These are phyloP conservation scores for Marasmius fiardii DNA, from an alignment of 1,284 basidiomycete species.

Conservation along the genomic window DNA sequence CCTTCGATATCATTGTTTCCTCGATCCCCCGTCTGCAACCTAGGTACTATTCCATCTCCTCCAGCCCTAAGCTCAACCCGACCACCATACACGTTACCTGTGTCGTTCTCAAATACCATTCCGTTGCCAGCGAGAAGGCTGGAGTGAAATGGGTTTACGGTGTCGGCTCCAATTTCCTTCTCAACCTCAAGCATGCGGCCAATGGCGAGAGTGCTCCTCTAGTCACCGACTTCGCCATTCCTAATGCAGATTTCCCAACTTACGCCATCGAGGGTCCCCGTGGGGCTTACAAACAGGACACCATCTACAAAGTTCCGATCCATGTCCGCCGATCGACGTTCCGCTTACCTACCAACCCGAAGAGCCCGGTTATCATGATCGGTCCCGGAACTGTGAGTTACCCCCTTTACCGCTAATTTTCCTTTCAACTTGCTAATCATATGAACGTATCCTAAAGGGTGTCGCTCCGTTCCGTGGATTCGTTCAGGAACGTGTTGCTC, in stretches of 20 bases:
- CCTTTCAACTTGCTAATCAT: constrained; percentile 9
- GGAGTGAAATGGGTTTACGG: constrained; percentile 74
- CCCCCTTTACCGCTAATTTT: not conserved
- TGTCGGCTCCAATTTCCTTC: constrained; percentile 87
- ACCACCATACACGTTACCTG: constrained; percentile 91
- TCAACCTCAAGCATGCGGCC: constrained; percentile 83
- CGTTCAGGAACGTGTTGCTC: constrained; percentile 94
- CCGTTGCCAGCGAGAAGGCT: constrained; percentile 50
- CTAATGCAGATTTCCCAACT: constrained; percentile 50
- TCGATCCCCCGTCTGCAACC: constrained; percentile 92
- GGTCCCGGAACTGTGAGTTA: constrained; percentile 91
- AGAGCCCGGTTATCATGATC: constrained; percentile 98
- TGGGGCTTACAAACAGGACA: constrained; percentile 72
- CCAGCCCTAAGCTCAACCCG: constrained; percentile 89
- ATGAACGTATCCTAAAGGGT: constrained; percentile 69
- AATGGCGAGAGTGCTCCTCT: constrained; percentile 54
- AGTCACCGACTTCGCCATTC: constrained; percentile 35
- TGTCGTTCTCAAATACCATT: constrained; percentile 91
- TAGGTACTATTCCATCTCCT: constrained; percentile 98
- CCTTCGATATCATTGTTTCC: constrained; percentile 95
- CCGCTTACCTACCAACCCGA: constrained; percentile 94
- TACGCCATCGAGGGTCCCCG: constrained; percentile 92
- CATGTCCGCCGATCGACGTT: constrained; percentile 97
- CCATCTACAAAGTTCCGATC: constrained; percentile 82
- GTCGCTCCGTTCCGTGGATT: constrained; percentile 99